Base-by-base conservation (phyloP, 192 early-diverging fungal species). In the Coemansia sp. region DNA sequence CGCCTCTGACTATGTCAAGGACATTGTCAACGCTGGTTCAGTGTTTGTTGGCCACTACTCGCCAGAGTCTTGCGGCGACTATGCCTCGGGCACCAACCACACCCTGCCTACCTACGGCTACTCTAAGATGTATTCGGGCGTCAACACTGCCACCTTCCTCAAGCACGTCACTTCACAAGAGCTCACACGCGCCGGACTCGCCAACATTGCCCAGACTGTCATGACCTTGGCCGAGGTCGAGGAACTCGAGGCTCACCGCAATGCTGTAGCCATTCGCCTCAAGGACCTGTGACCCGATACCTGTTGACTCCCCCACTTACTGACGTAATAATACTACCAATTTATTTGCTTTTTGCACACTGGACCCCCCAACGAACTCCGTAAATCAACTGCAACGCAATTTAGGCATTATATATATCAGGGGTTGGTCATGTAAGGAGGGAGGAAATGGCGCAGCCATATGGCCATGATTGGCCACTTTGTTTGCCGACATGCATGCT, bases 71-170 rank as follows among this genome's bases (percentile, higher is more conserved):
- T 96, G 95, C 67, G 97, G 97, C 59, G 97, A 99, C 76, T 99
- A 99, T 81, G 97, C 97, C 4, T 97, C 95, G 0, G 97, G 97
- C 50, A 99, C 97, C 16, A 99, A 98, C 86, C 97, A 99, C 84
- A 99, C 97, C 3, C 82, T 99, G 63, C 97, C 97, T 16, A 98
- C 96, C 1, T 99, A 99, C 71, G 97, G 97, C 31, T 99, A 95
- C 77, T 91, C 97, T 20, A 84, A 89, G 60, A 98, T 97, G 93
- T 97, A 99, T 83, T 96, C 94, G 64, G 97, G 97, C 28, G 95
- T 98, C 26, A 97, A 94, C 81, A 98, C 96, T 9, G 84, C 84
- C 28, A 95, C 95, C 0, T 99, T 99, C 84, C 73, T 98, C 56
- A 99, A 99, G 82, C 93, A 98, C 71, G 95, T 99, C 24, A 99